phyloP scores from a whole-genome alignment of 2,329 filamentous ascomycete genomes.

The Penicillium sp. region DNA sequence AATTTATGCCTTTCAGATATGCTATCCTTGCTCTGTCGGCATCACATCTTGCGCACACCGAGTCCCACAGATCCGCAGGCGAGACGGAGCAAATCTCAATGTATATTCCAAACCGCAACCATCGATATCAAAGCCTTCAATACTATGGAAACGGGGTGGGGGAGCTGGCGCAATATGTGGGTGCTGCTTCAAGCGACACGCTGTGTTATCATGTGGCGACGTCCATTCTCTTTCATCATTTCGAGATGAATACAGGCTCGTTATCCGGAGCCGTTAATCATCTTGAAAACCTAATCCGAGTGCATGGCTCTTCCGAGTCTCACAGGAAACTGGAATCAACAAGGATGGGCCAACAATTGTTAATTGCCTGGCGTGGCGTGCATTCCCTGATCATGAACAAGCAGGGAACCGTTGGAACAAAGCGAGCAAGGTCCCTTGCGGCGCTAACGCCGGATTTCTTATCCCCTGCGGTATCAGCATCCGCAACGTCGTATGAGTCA shows the following conservation, averaged over 20 bases:
- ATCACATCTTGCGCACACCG: background rate
- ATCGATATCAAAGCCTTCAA: background rate
- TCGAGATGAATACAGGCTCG: background rate
- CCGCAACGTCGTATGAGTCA: background rate
- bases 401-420: background rate
- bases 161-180: background rate
- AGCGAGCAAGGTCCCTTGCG: background rate
- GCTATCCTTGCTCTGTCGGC: background rate
- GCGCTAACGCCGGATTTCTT: background rate
- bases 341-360: background rate
- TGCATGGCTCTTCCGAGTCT: background rate
- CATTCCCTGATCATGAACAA: background rate
- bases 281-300: background rate
- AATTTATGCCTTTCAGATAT: background rate
- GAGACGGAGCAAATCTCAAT: background rate
- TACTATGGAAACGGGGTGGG: background rate
- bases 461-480: background rate
- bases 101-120: background rate
- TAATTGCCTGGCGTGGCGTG: background rate
- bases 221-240: background rate
- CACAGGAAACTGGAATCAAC: background rate
- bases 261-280: background rate
- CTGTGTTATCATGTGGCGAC: background rate
- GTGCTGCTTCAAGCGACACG: background rate
- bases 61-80: background rate